phyloP scores from a whole-genome alignment of 345 rosid genomes.

The Cardamine chenopodiifolia region DNA sequence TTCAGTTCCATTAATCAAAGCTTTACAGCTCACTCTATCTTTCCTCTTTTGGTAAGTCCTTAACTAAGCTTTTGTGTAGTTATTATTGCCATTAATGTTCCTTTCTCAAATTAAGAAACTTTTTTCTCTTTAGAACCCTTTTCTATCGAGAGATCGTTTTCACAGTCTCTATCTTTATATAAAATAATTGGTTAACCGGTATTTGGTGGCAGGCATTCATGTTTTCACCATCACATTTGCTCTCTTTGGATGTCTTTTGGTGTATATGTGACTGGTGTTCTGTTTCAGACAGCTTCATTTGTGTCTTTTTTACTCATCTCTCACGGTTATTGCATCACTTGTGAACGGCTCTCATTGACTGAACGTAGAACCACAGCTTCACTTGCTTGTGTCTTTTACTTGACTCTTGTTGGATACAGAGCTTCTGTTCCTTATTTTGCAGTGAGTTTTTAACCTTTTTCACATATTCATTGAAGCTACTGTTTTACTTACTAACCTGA shows the following conservation, averaged over 20 bases:
- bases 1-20: constrained; percentile 83
- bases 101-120: not conserved
- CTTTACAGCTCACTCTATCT: constrained; percentile 80
- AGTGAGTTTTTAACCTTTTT: constrained; percentile 49
- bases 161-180: not conserved
- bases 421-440: constrained; percentile 93
- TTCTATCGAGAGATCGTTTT: not conserved
- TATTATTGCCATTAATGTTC: constrained; percentile 16
- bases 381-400: constrained; percentile 77
- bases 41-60: constrained; percentile 82
- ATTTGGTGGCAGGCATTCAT: constrained; percentile 71
- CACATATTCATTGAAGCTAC: not conserved
- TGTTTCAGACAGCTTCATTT: constrained; percentile 88
- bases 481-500: not conserved
- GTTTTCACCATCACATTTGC: constrained; percentile 77
- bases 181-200: not conserved
- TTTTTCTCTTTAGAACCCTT: not conserved
- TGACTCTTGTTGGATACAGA: constrained; percentile 90
- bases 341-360: constrained; percentile 74
- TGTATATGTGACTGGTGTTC: constrained; percentile 87
- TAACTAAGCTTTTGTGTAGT: not conserved
- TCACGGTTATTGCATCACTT: constrained; percentile 88
- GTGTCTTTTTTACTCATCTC: constrained; percentile 90
- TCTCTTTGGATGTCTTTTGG: constrained; percentile 98
- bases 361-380: constrained; percentile 87